A percentile compares a stretch with the other conserved stretches of the same genome.
Conservation (phyloP, 805 yeast species). For the Ogataea neopini region DNA sequence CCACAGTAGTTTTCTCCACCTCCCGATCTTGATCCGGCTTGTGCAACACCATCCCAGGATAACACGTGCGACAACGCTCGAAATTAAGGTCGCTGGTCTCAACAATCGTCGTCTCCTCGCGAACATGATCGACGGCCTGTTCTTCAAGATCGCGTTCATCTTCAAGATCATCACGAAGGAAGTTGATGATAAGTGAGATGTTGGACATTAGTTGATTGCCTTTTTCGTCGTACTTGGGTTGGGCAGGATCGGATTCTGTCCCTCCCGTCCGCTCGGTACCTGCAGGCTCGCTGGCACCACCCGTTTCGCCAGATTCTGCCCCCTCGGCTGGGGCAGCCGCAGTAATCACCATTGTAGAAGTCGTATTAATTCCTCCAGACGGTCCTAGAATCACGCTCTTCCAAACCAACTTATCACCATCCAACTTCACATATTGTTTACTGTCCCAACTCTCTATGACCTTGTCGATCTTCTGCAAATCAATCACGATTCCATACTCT, state of each 20-base stretch:
- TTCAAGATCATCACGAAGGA: constrained; percentile 66
- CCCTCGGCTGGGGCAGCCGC: constrained; percentile 7
- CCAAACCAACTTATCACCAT: constrained; percentile 65
- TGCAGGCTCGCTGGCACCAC: constrained; percentile 3
- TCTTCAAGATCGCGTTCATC: constrained; percentile 63
- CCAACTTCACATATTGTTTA: constrained; percentile 53
- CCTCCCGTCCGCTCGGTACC: constrained; percentile 1
- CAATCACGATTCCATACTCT: constrained; percentile 54
- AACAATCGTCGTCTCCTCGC: constrained; percentile 40
- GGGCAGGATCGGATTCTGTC: too few species aligned
- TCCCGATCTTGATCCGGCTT: not conserved
- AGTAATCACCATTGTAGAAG: constrained; percentile 43
- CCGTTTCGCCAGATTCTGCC: constrained; percentile 1
- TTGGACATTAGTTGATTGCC: constrained; percentile 42
- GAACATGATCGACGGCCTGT: constrained; percentile 42
- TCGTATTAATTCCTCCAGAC: constrained; percentile 78
- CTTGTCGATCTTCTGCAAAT: constrained; percentile 43
- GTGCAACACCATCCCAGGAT: constrained; percentile 26
- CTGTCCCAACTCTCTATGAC: constrained; percentile 51
- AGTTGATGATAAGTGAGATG: constrained; percentile 57
- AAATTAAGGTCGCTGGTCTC: constrained; percentile 24
- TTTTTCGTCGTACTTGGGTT: constrained; percentile 26
- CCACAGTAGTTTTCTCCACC: not conserved
- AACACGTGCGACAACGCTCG: constrained; percentile 21
- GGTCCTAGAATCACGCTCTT: constrained; percentile 83